Evolutionary conservation across 306 rosid genomes (phyloP).

Genomic region (Corylus americana): DNA sequence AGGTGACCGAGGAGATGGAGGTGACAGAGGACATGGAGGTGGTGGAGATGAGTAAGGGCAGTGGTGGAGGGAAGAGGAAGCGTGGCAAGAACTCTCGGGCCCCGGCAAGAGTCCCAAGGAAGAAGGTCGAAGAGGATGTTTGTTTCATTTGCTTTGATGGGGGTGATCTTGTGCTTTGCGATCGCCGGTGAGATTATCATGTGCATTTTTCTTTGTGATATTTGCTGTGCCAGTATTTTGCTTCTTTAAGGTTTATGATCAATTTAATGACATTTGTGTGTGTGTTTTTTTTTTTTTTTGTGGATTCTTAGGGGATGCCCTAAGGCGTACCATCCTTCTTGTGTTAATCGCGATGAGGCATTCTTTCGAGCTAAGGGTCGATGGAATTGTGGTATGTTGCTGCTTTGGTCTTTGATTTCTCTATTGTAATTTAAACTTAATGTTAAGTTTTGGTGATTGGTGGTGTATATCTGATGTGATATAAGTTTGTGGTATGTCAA

Average conservation of each 20-base stretch:
- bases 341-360: constrained; percentile 91
- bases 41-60: constrained; percentile 35
- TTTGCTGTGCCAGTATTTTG: not conserved
- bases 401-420: not conserved
- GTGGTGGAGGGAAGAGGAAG: constrained; percentile 74
- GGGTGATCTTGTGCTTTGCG: constrained; percentile 96
- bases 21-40: constrained; percentile 46
- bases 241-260: constrained; percentile 18
- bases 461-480: not conserved
- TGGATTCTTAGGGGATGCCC: constrained; percentile 84
- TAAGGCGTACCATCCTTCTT: constrained; percentile 95
- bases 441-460: not conserved
- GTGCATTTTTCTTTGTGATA: not conserved
- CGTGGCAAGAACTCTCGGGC: constrained; percentile 66
- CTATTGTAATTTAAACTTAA: not conserved
- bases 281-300: constrained; percentile 3
- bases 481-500: not conserved
- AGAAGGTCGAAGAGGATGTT: constrained; percentile 91
- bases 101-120: constrained; percentile 48
- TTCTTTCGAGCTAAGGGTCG: constrained; percentile 95
- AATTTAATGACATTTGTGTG: constrained; percentile 6
- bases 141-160: constrained; percentile 99
- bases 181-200: constrained; percentile 69
- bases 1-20: constrained; percentile 47
- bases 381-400: constrained; percentile 90